A percentile compares a stretch with the other conserved stretches of the same genome.
These are phyloP conservation scores for Asclepias syriaca DNA, from an alignment of 257 asterid genomes.

Conservation along the genomic window DNA sequence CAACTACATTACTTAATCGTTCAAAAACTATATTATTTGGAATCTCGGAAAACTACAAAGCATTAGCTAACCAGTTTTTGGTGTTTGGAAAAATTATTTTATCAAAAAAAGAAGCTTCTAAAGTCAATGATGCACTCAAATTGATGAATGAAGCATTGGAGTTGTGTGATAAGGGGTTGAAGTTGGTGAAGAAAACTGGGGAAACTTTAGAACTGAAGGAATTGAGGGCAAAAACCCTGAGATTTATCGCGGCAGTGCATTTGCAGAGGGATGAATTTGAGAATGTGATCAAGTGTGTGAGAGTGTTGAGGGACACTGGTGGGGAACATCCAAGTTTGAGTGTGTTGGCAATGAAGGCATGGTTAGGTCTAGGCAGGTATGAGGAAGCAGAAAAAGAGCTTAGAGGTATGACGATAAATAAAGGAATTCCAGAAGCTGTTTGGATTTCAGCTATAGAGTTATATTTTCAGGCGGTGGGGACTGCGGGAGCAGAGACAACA, in stretches of 20 bases:
- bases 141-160: slow-evolving; percentile 89
- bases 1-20: slow-evolving; percentile 64
- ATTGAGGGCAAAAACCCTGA: slow-evolving; percentile 66
- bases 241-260: slow-evolving; percentile 89
- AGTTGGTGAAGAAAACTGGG: slow-evolving; percentile 67
- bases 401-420: slow-evolving; percentile 69
- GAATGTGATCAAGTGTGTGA: slow-evolving; percentile 85
- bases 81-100: slow-evolving; percentile 62
- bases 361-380: slow-evolving; percentile 81
- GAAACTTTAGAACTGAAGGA: slow-evolving; percentile 75
- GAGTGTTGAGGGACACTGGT: slow-evolving; percentile 74
- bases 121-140: slow-evolving; percentile 67
- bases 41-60: slow-evolving; percentile 47
- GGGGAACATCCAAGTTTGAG: slow-evolving; percentile 92
- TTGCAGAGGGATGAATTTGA: slow-evolving; percentile 89
- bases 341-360: slow-evolving; percentile 95
- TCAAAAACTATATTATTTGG: slow-evolving; percentile 72
- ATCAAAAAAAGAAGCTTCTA: slow-evolving; percentile 43
- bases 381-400: slow-evolving; percentile 94
- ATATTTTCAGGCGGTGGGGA: slow-evolving; percentile 79
- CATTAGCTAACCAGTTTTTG: slow-evolving; percentile 78
- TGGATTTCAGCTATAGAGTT: slow-evolving; percentile 97
- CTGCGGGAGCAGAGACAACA: slow-evolving; percentile 79
- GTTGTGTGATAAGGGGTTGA: slow-evolving; percentile 85
- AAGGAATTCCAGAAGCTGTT: slow-evolving; percentile 92